Base-by-base conservation (phyloP, 352 stramenopile genomes). In the Pythium periplocum region DNA sequence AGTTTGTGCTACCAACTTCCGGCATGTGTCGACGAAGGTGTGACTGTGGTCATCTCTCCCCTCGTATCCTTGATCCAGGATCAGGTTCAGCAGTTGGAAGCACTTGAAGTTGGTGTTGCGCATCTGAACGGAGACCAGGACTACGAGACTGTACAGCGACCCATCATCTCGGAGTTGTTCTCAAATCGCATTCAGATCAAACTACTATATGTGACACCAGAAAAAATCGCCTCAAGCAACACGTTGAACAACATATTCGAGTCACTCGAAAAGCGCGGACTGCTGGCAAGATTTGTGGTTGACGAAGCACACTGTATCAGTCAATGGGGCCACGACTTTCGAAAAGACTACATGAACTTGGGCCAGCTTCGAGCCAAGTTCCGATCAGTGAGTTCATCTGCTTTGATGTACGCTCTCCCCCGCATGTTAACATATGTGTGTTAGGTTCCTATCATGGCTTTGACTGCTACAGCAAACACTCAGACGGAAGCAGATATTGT, bases 251-350 rank as follows among this genome's bases (percentile, higher is more conserved):
- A 90, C 43, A 74, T 98, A 42, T 95, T 90, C 48, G 75, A 88
- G 51, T 90, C 78, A 2, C 67, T 92, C 11, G 68, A 86, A 43
- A 83, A 88, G 26, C 68, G 78, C 6, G 77, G 83, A 1, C 69
- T 95, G 6, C 82, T 99, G 9, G 96, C 90, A 59, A 80, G 96
- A 35, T 99, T 99, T 69, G 94, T 99, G 12, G 87, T 99, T 4
- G 97, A 99, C 64, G 84, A 96, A 63, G 86, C 84, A 5, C 97
- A 99, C 61, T 99, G 97, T 70, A 94, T 99, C 55, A 97, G 84
- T 53, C 88, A 96, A 62, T 99, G 97, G 97, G 97, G 97, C 26
- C 97, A 99, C 66, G 98, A 99, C 66, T 99, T 99, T 66, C 79
- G 98, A 9, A 98, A 97, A 60, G 97, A 98, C 64, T 99, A 99